Base-by-base conservation (phyloP, 305 asterid species). In the Stenogyne calaminthoides region DNA sequence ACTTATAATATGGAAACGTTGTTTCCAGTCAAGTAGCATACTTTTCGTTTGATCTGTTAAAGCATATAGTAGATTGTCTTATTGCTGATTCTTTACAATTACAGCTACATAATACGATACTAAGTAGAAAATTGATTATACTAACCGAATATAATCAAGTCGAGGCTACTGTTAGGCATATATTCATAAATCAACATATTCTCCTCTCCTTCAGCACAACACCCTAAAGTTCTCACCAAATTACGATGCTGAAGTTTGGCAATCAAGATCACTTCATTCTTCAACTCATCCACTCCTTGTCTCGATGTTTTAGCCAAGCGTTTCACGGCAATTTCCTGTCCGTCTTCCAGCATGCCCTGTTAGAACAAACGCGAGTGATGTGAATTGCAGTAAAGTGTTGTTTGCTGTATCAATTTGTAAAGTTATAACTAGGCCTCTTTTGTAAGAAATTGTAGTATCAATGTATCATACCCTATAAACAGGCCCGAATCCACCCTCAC, bases 401-500 rank as follows among this genome's bases (percentile, higher is more conserved):
- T n/a, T n/a, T n/a, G n/a, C n/a, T n/a, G n/a, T n/a, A n/a, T n/a
- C n/a, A 32, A 32, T 32, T 32, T 32, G 7, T 32, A 32, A 4
- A 3, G 36, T 32, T 32, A 32, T 32, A 32, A 32, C 36, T 32
- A 32, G 36, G 36, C 36, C 36, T n/a, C n/a, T n/a, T n/a, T n/a
- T n/a, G n/a, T 32, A 4, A 32, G 1, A 32, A 0, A 32, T 32
- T 32, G 36, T 32, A 32, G 36, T 32, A 32, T n/a, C n/a, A n/a
- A n/a, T n/a, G 36, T 32, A 32, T 32, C 36, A 32, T 32, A 78
- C 81, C 73, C 44, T 69, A 54, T 65, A 71, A 67, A 80, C 83
- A 29, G 69, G 64, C 37, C 84, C 85, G 57, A 71, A 80, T 9
- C 85, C 87, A 75, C 87, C 85, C 76, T 82, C 77, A n/a, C 89